phyloP scores from a whole-genome alignment of 2,329 filamentous ascomycete genomes.

The Colletotrichum sp. region DNA sequence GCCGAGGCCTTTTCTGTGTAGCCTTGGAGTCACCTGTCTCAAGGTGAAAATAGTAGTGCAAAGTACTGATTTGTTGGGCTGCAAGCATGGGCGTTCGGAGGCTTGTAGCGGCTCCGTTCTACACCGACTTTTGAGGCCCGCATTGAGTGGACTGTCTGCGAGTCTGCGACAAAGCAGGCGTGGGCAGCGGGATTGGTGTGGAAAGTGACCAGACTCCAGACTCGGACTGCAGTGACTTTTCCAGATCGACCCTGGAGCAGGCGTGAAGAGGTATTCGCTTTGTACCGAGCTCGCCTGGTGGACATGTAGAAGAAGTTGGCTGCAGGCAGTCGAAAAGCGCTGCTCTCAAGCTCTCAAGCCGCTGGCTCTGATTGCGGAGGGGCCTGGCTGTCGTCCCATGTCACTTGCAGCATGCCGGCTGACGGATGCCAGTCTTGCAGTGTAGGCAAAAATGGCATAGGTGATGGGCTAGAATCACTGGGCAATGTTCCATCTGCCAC shows the following conservation, averaged over 20 bases:
- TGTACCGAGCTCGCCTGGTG: neutral
- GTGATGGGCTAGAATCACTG: constrained; percentile 13
- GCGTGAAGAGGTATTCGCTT: neutral
- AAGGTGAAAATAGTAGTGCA: neutral
- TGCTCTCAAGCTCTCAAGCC: neutral
- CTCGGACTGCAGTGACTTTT: constrained; percentile 6
- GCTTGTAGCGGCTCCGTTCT: constrained; percentile 13
- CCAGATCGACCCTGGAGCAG: neutral
- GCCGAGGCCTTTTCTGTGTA: neutral
- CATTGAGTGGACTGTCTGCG: constrained; percentile 20
- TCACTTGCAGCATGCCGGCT: constrained; percentile 17
- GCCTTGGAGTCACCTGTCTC: neutral
- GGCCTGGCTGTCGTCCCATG: constrained; percentile 19
- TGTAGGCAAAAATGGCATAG: neutral
- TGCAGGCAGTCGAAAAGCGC: neutral
- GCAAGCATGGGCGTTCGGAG: constrained; percentile 13
- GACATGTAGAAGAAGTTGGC: neutral
- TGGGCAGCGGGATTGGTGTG: constrained; percentile 8
- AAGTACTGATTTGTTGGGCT: constrained; percentile 16
- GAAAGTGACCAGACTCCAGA: neutral
- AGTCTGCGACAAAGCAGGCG: constrained; percentile 18
- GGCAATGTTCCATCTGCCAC: constrained; percentile 4
- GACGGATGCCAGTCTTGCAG: neutral
- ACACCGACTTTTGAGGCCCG: constrained; percentile 26
- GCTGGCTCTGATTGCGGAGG: neutral